Base-by-base conservation (phyloP, 192 early-diverging fungal genomes). In the Linnemannia zychae region DNA sequence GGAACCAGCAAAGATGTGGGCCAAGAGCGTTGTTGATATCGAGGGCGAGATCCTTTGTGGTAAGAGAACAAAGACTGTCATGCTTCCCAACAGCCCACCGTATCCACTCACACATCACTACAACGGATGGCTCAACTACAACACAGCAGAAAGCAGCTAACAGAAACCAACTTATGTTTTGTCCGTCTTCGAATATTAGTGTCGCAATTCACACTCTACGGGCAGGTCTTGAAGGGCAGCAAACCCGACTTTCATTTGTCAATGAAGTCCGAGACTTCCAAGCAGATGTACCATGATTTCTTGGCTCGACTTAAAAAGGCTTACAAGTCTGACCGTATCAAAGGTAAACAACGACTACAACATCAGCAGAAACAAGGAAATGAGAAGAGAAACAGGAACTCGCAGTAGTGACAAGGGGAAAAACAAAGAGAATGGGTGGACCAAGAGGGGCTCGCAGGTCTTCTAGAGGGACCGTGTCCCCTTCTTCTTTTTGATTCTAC, bases 211-310 rank as follows among this genome's bases (percentile, higher is more conserved):
- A 99, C 98, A 20, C 91, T 99, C 33, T 97, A 96, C 79, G 97
- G 92, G 18, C 89, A 92, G 34, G 93, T 94, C 9, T 89, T 84
- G 69, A 98, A 98, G 84, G 96, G 94, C 82, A 90, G 89, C 46
- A 99, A 99, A 84, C 98, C 97, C 20, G 97, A 97, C 87, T 99
- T 99, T 79, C 97, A 97, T 81, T 79, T 93, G 37, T 95, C 97
- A 2, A 98, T 97, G 96, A 95, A 95, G 71, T 88, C 91, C 6
- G 89, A 85, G 1, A 70, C 84, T 17, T 94, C 95, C 24, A 92
- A 91, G 18, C 90, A 90, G 52, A 91, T 96, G 86, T 99, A 98
- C 88, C 79, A 91, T 22, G 76, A 79, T 22, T 98, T 99, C 76
- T 82, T 99, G 46, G 86, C 81, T 31, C 91, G 93, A 53, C 68